A percentile compares a stretch with the other conserved stretches of the same genome.
phyloP scores from a whole-genome alignment of 176 grass and related monocot species.

The Themeda triandra region DNA sequence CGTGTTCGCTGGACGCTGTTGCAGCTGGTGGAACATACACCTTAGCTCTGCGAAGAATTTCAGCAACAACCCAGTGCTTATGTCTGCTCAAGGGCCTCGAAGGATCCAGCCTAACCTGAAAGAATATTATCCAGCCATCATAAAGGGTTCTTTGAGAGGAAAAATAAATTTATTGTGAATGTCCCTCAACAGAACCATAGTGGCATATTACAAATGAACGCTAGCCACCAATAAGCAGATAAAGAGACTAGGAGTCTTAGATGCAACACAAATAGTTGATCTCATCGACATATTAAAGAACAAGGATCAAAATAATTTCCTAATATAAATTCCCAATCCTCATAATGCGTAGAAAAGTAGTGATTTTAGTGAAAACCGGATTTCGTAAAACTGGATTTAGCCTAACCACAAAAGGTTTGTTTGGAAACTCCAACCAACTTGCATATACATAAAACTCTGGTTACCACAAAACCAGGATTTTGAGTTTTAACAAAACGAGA shows the following conservation, averaged over 20 bases:
- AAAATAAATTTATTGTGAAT: neutral
- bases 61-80: constrained; percentile 74
- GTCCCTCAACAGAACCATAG: neutral
- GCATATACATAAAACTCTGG: neutral
- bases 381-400: neutral
- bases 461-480: neutral
- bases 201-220: neutral
- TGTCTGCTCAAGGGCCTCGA: constrained; percentile 86
- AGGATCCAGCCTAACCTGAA: constrained; percentile 79
- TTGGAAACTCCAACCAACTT: neutral
- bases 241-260: neutral
- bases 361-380: neutral
- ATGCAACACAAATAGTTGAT: neutral
- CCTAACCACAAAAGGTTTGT: neutral
- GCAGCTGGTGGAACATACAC: constrained; percentile 56
- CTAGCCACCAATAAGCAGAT: neutral
- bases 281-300: neutral
- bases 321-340: neutral
- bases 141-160: neutral
- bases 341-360: neutral
- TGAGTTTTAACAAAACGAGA: neutral
- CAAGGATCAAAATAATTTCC: neutral
- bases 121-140: neutral
- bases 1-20: neutral
- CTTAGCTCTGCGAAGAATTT: constrained; percentile 87